Base-by-base conservation (phyloP, 2,329 filamentous ascomycete species). In the Trichocomaceae sp. region DNA sequence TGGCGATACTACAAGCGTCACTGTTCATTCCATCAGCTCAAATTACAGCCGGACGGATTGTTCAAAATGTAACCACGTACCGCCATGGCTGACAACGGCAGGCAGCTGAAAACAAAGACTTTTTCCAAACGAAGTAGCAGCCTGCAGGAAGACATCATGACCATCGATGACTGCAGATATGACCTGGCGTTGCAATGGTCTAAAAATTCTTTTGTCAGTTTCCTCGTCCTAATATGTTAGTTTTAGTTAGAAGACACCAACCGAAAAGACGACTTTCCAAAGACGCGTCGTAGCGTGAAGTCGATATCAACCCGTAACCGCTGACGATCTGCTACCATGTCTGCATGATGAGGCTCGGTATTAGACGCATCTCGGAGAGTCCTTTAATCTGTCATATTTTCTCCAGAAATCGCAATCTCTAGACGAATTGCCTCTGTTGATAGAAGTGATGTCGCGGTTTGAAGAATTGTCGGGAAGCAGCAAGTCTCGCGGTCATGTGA, bases 101-200 rank as follows among this genome's bases (percentile, higher is more conserved):
- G 91, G 91, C 1, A 96, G 79, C 69, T 96, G 91, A 67, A 92
- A 96, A 74, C 92, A 96, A 52, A 96, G 72, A 65, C 89, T 95
- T 72, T 96, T 96, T 42, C 91, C 92, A 69, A 96, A 96, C 0
- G 76, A 78, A 4, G 76, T 78, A 2, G 75, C 76, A 20, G 92
- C 92, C 71, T 96, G 92, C 1, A 97, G 81, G 66, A 95, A 96
- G 44, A 97, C 87, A 84, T 97, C 92, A 59, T 91, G 80, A 15
- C 89, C 87, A 54, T 87, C 83, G 8, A 96, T 78, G 2, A 88
- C 88, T 7, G 89, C 87, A 56, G 81, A 78, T 54, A 97, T 92
- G 55, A 96, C 90, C 65, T 97, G 90, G 57, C 88, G 83, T 67
- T 96, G 92, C 37, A 88, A 77, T 10, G 90, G 90, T 62, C 90